Percentiles rank a stretch among this genome's conserved stretches.
Conservation (phyloP, 2,329 filamentous ascomycete genomes). For the Stemphylium beticola region DNA sequence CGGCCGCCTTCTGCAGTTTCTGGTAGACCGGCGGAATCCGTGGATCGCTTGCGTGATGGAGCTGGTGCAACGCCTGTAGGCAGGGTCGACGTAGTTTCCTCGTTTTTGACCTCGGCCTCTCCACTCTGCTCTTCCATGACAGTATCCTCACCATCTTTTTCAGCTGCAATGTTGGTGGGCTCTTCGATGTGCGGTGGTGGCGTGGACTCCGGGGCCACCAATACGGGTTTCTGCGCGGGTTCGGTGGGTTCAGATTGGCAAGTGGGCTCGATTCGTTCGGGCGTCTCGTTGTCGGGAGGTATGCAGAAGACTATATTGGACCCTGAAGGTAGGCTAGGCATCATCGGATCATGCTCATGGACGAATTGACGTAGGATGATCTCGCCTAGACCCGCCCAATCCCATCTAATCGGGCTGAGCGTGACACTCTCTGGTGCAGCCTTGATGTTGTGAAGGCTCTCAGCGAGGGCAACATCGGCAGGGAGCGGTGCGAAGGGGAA, state of each 20-base stretch:
- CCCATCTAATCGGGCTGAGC: conserved; percentile 46
- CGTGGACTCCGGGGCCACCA: conserved; percentile 11
- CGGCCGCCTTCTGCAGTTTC: conserved; percentile 64
- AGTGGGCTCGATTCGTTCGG: conserved; percentile 15
- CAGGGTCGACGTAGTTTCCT: conserved; percentile 20
- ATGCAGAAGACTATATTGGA: conserved; percentile 52
- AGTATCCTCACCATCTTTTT: conserved; percentile 23
- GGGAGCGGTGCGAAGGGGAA: conserved; percentile 53
- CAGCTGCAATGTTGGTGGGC: not conserved
- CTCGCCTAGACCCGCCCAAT: conserved; percentile 58
- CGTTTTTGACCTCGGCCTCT: conserved; percentile 17
- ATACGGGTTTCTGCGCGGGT: conserved; percentile 8
- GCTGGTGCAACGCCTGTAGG: conserved; percentile 45
- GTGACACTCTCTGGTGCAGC: conserved; percentile 47
- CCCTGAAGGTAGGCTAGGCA: conserved; percentile 42
- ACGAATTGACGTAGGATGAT: conserved; percentile 54
- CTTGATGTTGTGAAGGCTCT: conserved; percentile 18
- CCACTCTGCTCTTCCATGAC: conserved; percentile 29
- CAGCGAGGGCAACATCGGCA: conserved; percentile 38
- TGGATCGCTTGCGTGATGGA: conserved; percentile 64
- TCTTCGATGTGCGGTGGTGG: conserved; percentile 10
- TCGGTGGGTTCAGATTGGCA: conserved; percentile 4
- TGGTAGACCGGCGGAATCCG: conserved; percentile 64
- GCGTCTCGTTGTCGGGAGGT: conserved; percentile 39
- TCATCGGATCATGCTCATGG: conserved; percentile 49